Evolutionary conservation across 352 stramenopile genomes (phyloP).

Genomic region (Pythium folliculosum): DNA sequence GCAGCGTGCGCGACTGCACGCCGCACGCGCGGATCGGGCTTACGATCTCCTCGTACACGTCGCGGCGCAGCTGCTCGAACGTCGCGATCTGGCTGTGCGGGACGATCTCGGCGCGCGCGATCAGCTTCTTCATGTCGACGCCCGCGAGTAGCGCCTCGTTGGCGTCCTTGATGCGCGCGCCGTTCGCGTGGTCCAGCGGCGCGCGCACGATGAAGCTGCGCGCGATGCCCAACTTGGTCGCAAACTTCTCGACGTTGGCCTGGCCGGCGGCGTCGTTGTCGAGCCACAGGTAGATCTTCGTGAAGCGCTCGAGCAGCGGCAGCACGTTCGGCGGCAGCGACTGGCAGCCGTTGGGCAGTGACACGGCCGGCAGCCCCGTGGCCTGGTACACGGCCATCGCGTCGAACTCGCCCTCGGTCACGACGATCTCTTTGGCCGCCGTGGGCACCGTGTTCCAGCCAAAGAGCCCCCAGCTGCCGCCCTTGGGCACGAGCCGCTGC

Average conservation of each 20-base stretch:
- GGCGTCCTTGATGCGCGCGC: conserved; percentile 94
- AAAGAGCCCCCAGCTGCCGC: conserved; percentile 98
- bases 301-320: conserved; percentile 95
- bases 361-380: conserved; percentile 90
- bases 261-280: conserved; percentile 96
- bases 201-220: conserved; percentile 92
- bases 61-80: conserved; percentile 90
- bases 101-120: conserved; percentile 82
- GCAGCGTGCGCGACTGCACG: conserved; percentile 92
- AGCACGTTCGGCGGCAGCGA: conserved; percentile 95
- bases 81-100: conserved; percentile 94
- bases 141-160: conserved; percentile 96
- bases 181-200: conserved; percentile 36
- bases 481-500: conserved; percentile 87
- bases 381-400: conserved; percentile 98
- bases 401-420: conserved; percentile 98
- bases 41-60: conserved; percentile 95
- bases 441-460: conserved; percentile 97
- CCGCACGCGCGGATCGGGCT: conserved; percentile 94
- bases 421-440: conserved; percentile 89
- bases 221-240: conserved; percentile 92
- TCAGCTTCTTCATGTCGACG: conserved; percentile 85
- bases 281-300: conserved; percentile 99
- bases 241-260: conserved; percentile 96
- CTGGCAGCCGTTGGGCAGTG: conserved; percentile 97